phyloP scores from a whole-genome alignment of 2,329 filamentous ascomycete genomes.

The Xylariales sp. region DNA sequence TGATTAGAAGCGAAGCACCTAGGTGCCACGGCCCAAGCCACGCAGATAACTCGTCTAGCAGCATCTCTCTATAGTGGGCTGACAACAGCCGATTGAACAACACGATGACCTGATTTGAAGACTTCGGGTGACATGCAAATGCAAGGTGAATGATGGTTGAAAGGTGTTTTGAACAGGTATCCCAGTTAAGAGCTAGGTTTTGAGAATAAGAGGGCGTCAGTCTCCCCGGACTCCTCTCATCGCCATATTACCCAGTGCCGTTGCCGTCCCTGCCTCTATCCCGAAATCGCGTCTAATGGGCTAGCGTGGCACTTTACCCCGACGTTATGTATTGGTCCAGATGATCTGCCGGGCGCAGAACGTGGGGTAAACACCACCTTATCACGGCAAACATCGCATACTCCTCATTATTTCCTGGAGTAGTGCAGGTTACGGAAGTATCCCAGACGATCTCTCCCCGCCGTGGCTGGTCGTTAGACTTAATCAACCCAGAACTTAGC shows the following conservation, averaged over 20 bases:
- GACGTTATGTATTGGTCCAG: constrained; percentile 36
- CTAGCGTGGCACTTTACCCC: constrained; percentile 33
- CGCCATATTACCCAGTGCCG: constrained; percentile 14
- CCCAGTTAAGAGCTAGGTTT: constrained; percentile 1
- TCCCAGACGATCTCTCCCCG: neutral
- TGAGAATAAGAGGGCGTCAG: neutral
- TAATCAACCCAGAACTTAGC: no score
- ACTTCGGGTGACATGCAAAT: constrained; percentile 3
- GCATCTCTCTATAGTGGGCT: constrained; percentile 17
- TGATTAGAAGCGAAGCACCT: constrained; percentile 35
- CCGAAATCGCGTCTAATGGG: neutral
- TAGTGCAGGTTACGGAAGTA: constrained; percentile 1
- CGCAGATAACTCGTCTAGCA: constrained; percentile 15
- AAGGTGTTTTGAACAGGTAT: constrained; percentile 5
- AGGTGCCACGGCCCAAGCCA: constrained; percentile 40
- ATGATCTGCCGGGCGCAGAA: constrained; percentile 38
- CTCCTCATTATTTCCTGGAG: constrained; percentile 11
- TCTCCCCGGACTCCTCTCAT: neutral
- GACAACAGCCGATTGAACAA: constrained; percentile 42
- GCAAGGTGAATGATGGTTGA: neutral
- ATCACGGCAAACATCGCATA: constrained; percentile 5
- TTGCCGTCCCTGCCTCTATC: neutral
- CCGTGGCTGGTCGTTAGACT: neutral
- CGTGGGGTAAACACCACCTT: constrained; percentile 39
- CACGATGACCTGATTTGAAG: constrained; percentile 34